Evolutionary conservation across 2,329 filamentous ascomycete genomes (phyloP).

Genomic region (Ambrosiella xylebori): DNA sequence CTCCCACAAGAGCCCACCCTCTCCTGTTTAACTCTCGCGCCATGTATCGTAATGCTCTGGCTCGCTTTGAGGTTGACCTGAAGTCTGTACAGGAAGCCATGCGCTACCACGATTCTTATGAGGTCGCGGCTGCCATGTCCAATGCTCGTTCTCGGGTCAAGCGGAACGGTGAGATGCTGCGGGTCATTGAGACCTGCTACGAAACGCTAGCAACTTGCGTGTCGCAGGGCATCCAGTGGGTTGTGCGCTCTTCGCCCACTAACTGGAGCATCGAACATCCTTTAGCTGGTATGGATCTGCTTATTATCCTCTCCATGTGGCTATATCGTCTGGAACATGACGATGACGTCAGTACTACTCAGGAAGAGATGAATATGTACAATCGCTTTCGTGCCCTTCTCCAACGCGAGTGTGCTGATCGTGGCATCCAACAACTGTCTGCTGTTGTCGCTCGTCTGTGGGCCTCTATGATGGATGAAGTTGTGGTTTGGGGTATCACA

Average conservation of each 20-base stretch:
- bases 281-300: slow-evolving; percentile 86
- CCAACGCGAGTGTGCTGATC: slow-evolving; percentile 31
- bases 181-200: slow-evolving; percentile 94
- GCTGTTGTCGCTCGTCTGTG: slow-evolving; percentile 90
- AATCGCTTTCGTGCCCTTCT: slow-evolving; percentile 82
- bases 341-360: slow-evolving; percentile 57
- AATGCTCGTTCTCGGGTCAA: slow-evolving; percentile 85
- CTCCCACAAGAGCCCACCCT: slow-evolving; percentile 38
- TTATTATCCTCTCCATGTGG: slow-evolving; percentile 96
- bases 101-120: slow-evolving; percentile 91
- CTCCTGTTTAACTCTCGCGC: slow-evolving; percentile 97
- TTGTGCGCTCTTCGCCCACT: slow-evolving; percentile 89
- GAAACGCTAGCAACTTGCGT: slow-evolving; percentile 95
- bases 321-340: slow-evolving; percentile 98
- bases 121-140: slow-evolving; percentile 93
- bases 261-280: slow-evolving; percentile 99
- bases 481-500: slow-evolving; percentile 95
- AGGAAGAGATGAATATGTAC: slow-evolving; percentile 77
- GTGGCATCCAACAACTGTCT: slow-evolving; percentile 64
- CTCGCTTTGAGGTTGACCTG: slow-evolving; percentile 82
- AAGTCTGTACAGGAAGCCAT: slow-evolving; percentile 93
- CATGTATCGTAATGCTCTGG: slow-evolving; percentile 84
- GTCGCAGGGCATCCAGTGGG: slow-evolving; percentile 87
- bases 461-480: slow-evolving; percentile 96
- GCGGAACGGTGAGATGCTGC: slow-evolving; percentile 93